Evolutionary conservation across 164 flowering plant genomes (phyloP), one percentile per base, ranked within the genome.

Genomic region (Liquidambar formosana): DNA sequence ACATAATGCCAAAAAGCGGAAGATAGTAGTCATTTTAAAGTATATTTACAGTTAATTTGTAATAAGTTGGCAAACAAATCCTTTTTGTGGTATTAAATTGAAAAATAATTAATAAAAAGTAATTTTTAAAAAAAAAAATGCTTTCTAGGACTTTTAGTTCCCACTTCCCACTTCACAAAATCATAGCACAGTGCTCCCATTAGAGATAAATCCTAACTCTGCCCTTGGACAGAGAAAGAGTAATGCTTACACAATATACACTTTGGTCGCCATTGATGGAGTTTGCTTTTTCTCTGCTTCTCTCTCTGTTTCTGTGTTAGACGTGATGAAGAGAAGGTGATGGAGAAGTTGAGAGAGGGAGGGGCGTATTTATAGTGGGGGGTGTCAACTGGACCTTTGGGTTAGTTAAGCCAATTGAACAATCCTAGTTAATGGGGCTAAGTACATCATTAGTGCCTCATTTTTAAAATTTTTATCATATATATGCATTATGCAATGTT

Each of bases 241-340:
- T 48, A 49, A 78, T 49, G 71, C 86, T 78, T 81, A 86, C 90
- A 86, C 81, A 46, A 86, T 77, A 51, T 86, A 86, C 18, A 86
- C 76, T 77, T 86, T 86, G 43, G 83, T 68, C 8, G 85, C 90
- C 90, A 86, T 82, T 69, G 71, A 28, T 49, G 51, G 59, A 19
- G 70, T 51, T n/a, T 60, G 22, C 23, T n/a, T n/a, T n/a, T 60
- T 68, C 9, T 22, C n/a, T 56, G n/a, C 62, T 18, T 57, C 57
- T 56, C 48, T 46, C 21, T 67, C 44, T 71, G 4, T n/a, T n/a
- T n/a, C n/a, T n/a, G n/a, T n/a, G n/a, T n/a, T n/a, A 49, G 26
- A 47, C 15, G 21, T 14, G 33, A 25, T 45, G 53, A 47, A 28
- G 25, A n/a, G 1, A 3, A n/a, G 33, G 25, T 41, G 61, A 26